Conservation (phyloP, 495 filamentous ascomycete genomes). For the Melanomma pulvis-pyrius region DNA sequence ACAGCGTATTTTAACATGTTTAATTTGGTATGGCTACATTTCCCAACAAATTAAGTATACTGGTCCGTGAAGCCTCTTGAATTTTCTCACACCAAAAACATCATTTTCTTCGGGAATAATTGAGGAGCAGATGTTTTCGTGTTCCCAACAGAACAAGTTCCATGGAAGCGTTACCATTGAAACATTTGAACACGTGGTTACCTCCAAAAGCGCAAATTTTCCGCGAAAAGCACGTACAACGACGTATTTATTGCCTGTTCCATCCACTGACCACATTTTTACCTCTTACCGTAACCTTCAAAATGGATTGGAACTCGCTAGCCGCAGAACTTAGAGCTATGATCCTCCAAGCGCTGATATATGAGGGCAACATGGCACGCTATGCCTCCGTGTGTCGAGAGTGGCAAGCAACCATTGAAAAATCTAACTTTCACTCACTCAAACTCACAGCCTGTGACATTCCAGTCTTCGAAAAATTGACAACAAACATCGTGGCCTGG, state of each 20-base stretch:
- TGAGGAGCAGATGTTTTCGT: too few relatives aligned
- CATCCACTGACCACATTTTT: background rate
- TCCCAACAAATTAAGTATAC: too few relatives aligned
- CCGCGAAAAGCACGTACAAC: too few relatives aligned
- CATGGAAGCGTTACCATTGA: too few relatives aligned
- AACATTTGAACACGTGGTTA: too few relatives aligned
- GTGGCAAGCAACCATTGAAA: background rate
- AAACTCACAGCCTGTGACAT: background rate
- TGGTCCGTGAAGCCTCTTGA: too few relatives aligned
- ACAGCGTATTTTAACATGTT: too few relatives aligned
- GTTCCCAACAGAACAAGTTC: too few relatives aligned
- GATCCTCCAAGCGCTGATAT: background rate
- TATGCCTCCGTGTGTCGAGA: slow-evolving; percentile 1
- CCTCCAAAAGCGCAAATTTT: too few relatives aligned
- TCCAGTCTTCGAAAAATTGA: background rate
- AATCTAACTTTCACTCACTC: background rate
- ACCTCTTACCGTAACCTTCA: background rate
- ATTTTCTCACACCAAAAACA: too few relatives aligned
- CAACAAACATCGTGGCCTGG: background rate
- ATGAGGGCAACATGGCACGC: background rate
- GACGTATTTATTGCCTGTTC: background rate
- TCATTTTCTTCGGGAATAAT: too few relatives aligned
- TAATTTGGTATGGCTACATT: too few relatives aligned
- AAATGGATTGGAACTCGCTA: background rate
- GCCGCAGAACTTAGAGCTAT: background rate